Evolutionary conservation across 1,139 yeast genomes (phyloP), one percentile per base, ranked within the genome.

Genomic region (Lodderomyces metapsilosis): DNA sequence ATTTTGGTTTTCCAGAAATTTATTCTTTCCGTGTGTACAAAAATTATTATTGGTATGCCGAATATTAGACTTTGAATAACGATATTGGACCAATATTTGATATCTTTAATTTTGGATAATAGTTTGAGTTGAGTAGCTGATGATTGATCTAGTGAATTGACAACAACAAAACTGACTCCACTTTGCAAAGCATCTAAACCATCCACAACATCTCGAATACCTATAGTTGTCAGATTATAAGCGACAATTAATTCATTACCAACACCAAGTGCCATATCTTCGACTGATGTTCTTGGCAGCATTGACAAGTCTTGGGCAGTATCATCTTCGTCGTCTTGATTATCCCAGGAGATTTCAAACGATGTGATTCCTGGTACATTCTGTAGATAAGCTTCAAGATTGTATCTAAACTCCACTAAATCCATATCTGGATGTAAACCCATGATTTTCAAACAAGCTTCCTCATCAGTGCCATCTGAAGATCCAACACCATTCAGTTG

Each of bases 71-170:
- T 62, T 44, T 66, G 71, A 39, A 78, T 46, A 46, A 86, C 76
- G 45, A 74, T 80, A 3, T 58, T 49, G 45, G 70, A 75, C 94
- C 96, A 92, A 52, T 75, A 78, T 39, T 69, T 65, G 34, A 88
- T 83, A 50, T 91, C 97, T 52, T 82, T 80, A 9, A 77, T 72
- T 51, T 87, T 80, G 1, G 88, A 73, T 28, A 92, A 68, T 3
- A 86, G 62, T 36, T 78, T 80, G 32, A 91, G 62, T 60, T 92
- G 98, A 4, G 87, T 68, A 2, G 76, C 62, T 39, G 78, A 60
- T 8, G 74, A 59, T 48, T 68, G 76, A 52, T 71, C 76, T 11
- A 71, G 56, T 3, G 76, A 66, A 50, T 71, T 71, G 25, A 66
- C 43, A 12, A 70, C 62, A 57, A 58, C 71, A 74, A 50, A 83